These are phyloP conservation scores for Stromatinia cepivora DNA, from an alignment of 2,329 filamentous ascomycete species.

Conservation along the genomic window DNA sequence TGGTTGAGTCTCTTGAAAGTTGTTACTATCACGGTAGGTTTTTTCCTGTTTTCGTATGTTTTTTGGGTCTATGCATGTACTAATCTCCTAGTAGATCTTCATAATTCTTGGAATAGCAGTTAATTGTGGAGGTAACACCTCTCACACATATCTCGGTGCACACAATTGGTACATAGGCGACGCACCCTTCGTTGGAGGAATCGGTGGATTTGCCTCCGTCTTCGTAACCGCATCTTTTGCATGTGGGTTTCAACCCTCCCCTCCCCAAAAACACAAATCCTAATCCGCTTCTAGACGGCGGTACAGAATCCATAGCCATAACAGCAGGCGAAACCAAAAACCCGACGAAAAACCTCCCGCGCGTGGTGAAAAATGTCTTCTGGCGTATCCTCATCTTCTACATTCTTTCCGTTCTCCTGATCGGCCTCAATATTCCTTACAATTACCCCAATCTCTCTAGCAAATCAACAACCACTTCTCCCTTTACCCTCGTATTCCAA, in stretches of 20 bases:
- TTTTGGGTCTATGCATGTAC: neutral
- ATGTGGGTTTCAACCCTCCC: conserved; percentile 43
- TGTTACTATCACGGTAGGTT: conserved; percentile 50
- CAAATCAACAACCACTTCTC: conserved; percentile 50
- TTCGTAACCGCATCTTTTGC: conserved; percentile 63
- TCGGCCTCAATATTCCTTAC: conserved; percentile 62
- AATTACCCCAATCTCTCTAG: conserved; percentile 48
- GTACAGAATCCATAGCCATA: conserved; percentile 65
- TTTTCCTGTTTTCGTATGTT: neutral
- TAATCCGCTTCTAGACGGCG: conserved; percentile 46
- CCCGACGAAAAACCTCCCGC: conserved; percentile 59
- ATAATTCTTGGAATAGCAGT: conserved; percentile 63
- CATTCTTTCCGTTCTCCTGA: conserved; percentile 52
- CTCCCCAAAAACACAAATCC: neutral
- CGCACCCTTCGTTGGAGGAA: conserved; percentile 64
- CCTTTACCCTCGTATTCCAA: conserved; percentile 63
- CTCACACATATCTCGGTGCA: conserved; percentile 57
- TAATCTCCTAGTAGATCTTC: conserved; percentile 49
- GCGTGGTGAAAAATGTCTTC: conserved; percentile 65
- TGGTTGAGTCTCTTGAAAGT: conserved; percentile 58
- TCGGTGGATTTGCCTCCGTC: conserved; percentile 65
- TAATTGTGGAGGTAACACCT: conserved; percentile 57
- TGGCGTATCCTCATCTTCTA: conserved; percentile 55
- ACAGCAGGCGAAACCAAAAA: conserved; percentile 66
- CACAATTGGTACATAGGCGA: conserved; percentile 59